Evolutionary conservation across 129 eudicot species (phyloP), one percentile per base, ranked within the genome.

Genomic region (Apium graveolens): DNA sequence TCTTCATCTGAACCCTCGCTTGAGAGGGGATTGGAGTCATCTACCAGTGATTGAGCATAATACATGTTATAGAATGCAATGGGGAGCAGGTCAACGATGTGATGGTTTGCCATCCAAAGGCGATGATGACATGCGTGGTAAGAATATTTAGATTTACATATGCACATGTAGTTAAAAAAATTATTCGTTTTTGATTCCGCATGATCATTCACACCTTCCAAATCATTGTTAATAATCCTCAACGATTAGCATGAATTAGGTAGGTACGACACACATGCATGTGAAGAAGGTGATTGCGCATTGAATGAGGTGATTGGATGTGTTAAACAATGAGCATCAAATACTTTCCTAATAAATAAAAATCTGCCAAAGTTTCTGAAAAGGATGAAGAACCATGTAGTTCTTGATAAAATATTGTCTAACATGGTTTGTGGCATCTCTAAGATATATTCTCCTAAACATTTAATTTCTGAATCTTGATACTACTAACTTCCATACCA

Each of bases 21-120:
- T 95, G 80, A 91, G 97, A 86, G 98, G 98, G 73, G 98, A 95
- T 82, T 95, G 98, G 98, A 95, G 97, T 80, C 92, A 84, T 51
- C 88, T 79, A 78, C 91, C 97, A 5, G 97, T 95, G 39, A 91
- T 95, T 86, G 98, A 95, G 86, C 98, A 95, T 68, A 95, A 95
- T 73, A 91, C 98, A 0, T 95, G 98, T 62, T 95, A 95, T 45
- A 88, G 98, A 80, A 95, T 95, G 98, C 98, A 95, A 77, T 95
- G 98, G 98, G 97, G 97, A 3, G 57, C 85, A 12, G 92, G 92
- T 87, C 98, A 95, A 69, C 87, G 98, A 77, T 95, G 98, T 57
- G 97, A 95, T 84, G 98, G 98, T 49, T 75, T 86, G 65, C 93
- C 91, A 21, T 88, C 97, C 5, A 88, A 83, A 74, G 82, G 83